Evolutionary conservation across 176 grass and related monocot species (phyloP), one percentile per base, ranked within the genome.

Genomic region (Bonia amplexicaulis): DNA sequence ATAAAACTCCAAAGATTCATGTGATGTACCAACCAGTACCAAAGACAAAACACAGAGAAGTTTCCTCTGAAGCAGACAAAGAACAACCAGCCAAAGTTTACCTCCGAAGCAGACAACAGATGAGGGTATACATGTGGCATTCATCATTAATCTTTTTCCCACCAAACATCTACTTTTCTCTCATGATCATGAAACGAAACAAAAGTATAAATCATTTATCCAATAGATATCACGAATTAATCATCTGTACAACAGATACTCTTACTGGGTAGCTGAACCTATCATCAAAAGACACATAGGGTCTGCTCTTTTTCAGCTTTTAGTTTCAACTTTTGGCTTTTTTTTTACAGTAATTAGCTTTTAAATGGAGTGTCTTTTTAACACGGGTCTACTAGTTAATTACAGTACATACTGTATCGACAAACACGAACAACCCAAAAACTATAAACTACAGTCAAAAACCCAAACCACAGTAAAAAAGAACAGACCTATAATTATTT

Each of bases 1-100:
- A 60, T 2, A 72, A 87, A 79, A 61, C 33, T 72, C 67, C 79
- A 87, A 69, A 74, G 67, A 6, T 83, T 29, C 84, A 90, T 83
- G 66, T 45, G 66, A 81, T 85, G 54, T 39, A 67, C 46, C 39
- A 48, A 69, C 45, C 59, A 82, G 72, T 26, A 47, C 0, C 45
- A 82, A 44, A 76, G 52, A 66, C 26, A 76, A 64, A 29, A 5
- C 26, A 12, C 13, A 22, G 6, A 46, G 13, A 85, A 76, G 26
- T 71, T 82, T 40, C 72, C 65, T 55, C 27, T 53, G 33, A 85
- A 65, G 26, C 19, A 12, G 37, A 81, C 31, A 77, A 61, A 37
- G 12, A 23, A 45, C 71, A 82, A 64, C 2, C n/a, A 25, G 5
- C 11, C 55, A 71, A 63, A 66, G 35, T 57, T 57, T 49, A 74